Percentiles rank a stretch among this genome's conserved stretches.
Evolutionary conservation across 257 asterid genomes (phyloP).

Genomic region (Linderniella brevidens): DNA sequence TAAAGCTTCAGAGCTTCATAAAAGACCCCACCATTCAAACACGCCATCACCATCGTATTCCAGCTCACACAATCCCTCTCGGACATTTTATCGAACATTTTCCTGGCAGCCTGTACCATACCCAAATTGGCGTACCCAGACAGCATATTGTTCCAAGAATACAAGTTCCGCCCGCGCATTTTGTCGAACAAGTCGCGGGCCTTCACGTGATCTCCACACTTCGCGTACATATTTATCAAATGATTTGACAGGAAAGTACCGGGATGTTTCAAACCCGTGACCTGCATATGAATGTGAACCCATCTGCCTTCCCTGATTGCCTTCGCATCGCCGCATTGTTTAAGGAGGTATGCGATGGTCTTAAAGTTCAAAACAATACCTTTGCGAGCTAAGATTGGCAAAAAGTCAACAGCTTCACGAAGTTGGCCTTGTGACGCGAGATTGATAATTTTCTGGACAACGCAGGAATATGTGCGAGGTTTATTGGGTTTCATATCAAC

Average conservation of each 20-base stretch:
- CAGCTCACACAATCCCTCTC: constrained; percentile 55
- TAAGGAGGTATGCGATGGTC: constrained; percentile 32
- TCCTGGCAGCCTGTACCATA: constrained; percentile 41
- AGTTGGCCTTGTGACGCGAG: constrained; percentile 37
- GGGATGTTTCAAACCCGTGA: constrained; percentile 43
- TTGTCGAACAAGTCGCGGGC: constrained; percentile 66
- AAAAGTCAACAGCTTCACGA: constrained; percentile 35
- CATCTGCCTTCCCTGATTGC: constrained; percentile 30
- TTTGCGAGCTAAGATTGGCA: constrained; percentile 30
- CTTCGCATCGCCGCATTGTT: constrained; percentile 29
- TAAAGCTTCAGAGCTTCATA: constrained; percentile 36
- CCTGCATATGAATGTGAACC: constrained; percentile 42
- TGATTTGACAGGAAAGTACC: constrained; percentile 39
- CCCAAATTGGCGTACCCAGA: constrained; percentile 52
- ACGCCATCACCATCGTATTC: constrained; percentile 65
- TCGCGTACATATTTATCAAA: constrained; percentile 46
- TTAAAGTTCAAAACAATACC: constrained; percentile 38
- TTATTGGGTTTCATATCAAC: constrained; percentile 30
- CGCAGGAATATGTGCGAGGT: constrained; percentile 21
- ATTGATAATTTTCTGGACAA: constrained; percentile 20
- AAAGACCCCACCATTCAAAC: constrained; percentile 31
- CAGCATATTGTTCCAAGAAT: constrained; percentile 78
- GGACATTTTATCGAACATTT: constrained; percentile 58
- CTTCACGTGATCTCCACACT: constrained; percentile 45
- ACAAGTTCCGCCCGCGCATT: constrained; percentile 48